phyloP scores from a whole-genome alignment of 768 basidiomycete genomes.

The Boletellus ananiceps region DNA sequence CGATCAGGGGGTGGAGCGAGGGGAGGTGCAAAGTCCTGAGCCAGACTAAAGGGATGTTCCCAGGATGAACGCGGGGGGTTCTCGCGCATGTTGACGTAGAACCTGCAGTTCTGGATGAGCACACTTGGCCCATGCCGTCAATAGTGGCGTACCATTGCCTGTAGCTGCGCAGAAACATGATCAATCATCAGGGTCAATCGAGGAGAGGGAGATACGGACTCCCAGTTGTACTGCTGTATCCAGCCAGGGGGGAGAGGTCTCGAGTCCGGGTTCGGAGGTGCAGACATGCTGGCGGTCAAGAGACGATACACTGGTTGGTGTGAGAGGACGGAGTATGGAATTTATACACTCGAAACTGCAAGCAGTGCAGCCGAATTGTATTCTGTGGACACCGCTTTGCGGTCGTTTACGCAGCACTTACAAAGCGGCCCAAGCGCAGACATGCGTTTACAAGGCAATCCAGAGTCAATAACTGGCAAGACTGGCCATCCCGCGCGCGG shows the following conservation, averaged over 20 bases:
- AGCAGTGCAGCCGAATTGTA: conserved; percentile 17
- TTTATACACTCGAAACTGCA: conserved; percentile 21
- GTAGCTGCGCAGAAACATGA: conserved; percentile 43
- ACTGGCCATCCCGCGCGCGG: not conserved
- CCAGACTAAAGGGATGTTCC: conserved; percentile 62
- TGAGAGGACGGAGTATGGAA: conserved; percentile 16
- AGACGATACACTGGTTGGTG: conserved; percentile 11
- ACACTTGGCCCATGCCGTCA: not conserved
- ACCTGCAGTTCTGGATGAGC: conserved; percentile 42
- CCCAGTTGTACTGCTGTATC: conserved; percentile 61
- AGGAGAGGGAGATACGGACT: conserved; percentile 41
- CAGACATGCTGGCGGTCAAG: conserved; percentile 34
- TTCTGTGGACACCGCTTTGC: conserved; percentile 33
- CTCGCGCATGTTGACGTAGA: conserved; percentile 66
- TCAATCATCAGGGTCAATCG: conserved; percentile 28
- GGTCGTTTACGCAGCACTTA: conserved; percentile 23
- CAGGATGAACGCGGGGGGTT: conserved; percentile 63
- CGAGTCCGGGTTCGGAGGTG: conserved; percentile 49
- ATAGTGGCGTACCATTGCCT: conserved; percentile 51
- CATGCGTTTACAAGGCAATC: conserved; percentile 3
- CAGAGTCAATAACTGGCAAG: not conserved
- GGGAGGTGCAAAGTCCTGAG: conserved; percentile 34
- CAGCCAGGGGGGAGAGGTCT: conserved; percentile 65
- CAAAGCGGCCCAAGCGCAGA: conserved; percentile 13
- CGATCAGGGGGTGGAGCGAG: conserved; percentile 43